Percentiles rank a stretch among this genome's conserved stretches.
Evolutionary conservation across 441 rosid species (phyloP).

Genomic region (Codiaeum variegatum): DNA sequence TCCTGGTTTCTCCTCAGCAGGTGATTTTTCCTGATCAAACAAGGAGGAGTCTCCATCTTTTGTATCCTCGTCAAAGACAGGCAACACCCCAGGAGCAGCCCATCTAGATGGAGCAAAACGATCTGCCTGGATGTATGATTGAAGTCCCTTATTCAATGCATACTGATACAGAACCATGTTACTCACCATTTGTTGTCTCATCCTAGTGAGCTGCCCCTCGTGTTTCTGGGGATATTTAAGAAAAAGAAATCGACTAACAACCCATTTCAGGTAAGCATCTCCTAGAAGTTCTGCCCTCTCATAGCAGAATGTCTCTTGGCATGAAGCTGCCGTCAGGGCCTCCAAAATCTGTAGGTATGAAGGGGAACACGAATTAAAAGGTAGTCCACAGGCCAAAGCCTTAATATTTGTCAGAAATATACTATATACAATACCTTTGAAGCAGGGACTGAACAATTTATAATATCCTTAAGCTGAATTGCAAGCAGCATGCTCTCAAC

Average conservation of each 20-base stretch:
- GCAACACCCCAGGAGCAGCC: constrained; percentile 99
- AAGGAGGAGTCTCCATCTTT: constrained; percentile 79
- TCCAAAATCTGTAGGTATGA: constrained; percentile 68
- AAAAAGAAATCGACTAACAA: constrained; percentile 91
- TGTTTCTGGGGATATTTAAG: constrained; percentile 97
- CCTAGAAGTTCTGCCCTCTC: constrained; percentile 99
- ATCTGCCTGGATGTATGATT: constrained; percentile 95
- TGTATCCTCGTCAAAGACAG: constrained; percentile 91
- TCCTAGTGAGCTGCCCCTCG: constrained; percentile 97
- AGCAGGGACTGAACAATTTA: constrained; percentile 68
- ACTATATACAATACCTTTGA: constrained; percentile 52
- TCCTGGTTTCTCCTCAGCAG: constrained; percentile 31
- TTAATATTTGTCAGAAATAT: neutral
- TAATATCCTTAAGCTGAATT: constrained; percentile 70
- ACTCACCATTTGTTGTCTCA: constrained; percentile 99
- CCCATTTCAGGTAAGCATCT: constrained; percentile 99
- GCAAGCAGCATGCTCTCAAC: constrained; percentile 99
- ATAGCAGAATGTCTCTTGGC: constrained; percentile 99
- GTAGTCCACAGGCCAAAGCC: neutral
- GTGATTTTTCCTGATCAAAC: constrained; percentile 56
- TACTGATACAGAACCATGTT: constrained; percentile 88
- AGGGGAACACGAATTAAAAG: constrained; percentile 18
- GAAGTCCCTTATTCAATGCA: constrained; percentile 83
- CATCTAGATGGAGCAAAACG: constrained; percentile 98
- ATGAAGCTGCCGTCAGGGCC: constrained; percentile 97